Evolutionary conservation across 2,329 filamentous ascomycete genomes (phyloP).

Genomic region (Ophiostoma pallidulum): DNA sequence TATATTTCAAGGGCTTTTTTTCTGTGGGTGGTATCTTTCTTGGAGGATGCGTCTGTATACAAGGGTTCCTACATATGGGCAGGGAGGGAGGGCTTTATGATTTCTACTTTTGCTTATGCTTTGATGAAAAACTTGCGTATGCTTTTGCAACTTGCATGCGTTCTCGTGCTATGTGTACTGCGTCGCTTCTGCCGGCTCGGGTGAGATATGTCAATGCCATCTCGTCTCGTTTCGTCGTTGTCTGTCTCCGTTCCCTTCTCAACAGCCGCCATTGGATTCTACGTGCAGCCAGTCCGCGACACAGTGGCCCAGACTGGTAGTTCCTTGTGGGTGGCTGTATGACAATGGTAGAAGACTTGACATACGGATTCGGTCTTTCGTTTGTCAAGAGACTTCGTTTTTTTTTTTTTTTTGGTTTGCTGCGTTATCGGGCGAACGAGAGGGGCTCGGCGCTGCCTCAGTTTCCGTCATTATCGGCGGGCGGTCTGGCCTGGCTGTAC

Average conservation of each 20-base stretch:
- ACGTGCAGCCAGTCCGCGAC: not conserved
- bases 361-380: no score
- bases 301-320: no score
- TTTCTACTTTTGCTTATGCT: not conserved
- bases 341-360: no score
- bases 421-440: constrained; percentile 5
- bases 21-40: no score
- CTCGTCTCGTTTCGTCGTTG: not conserved
- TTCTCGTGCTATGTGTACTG: not conserved
- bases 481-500: no score
- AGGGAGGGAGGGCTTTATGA: no score
- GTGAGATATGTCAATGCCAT: constrained; percentile 2
- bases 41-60: no score
- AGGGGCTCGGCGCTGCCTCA: not conserved
- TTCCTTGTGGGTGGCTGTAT: no score
- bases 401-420: no score
- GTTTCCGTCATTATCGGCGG: not conserved
- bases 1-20: no score
- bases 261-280: no score
- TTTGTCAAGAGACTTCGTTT: not conserved
- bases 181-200: not conserved
- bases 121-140: not conserved
- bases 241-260: not conserved
- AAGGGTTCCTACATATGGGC: no score
- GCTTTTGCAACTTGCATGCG: not conserved